A percentile compares a stretch with the other conserved stretches of the same genome.
These are phyloP conservation scores for Ustilago trichophora DNA, from an alignment of 1,284 basidiomycete genomes.

Conservation along the genomic window DNA sequence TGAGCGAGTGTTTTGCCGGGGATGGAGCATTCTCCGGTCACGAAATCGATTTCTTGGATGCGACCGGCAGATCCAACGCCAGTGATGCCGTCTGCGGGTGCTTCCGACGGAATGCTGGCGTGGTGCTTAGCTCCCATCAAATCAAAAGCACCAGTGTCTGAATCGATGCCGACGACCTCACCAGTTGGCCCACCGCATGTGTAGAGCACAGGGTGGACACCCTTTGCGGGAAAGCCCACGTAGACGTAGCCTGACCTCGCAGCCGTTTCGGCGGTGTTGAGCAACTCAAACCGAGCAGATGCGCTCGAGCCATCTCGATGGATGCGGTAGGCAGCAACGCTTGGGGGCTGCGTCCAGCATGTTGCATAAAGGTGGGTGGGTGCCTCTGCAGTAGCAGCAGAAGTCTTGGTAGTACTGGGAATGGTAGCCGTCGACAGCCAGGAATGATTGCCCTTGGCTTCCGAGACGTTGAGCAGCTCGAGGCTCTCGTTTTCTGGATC, in stretches of 20 bases:
- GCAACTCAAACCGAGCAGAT: conserved; percentile 28
- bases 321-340: conserved; percentile 47
- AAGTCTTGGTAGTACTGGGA: too few species aligned
- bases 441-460: conserved; percentile 48
- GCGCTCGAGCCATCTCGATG: conserved; percentile 1
- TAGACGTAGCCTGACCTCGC: conserved; percentile 50
- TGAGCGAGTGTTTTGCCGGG: conserved; percentile 36
- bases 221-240: conserved; percentile 25
- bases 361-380: conserved; percentile 47
- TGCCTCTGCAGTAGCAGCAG: not conserved
- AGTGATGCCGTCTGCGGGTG: conserved; percentile 13
- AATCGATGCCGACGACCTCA: conserved; percentile 65
- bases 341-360: conserved; percentile 48
- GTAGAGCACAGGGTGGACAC: conserved; percentile 63
- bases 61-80: conserved; percentile 37
- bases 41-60: conserved; percentile 61
- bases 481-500: conserved; percentile 31
- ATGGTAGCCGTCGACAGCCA: conserved; percentile 46
- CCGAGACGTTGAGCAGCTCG: conserved; percentile 24
- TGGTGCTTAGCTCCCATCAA: conserved; percentile 19
- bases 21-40: conserved; percentile 44
- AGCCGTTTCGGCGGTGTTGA: conserved; percentile 47
- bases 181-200: conserved; percentile 67
- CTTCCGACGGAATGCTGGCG: conserved; percentile 4
- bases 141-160: conserved; percentile 57